Conservation (phyloP, 371 early-diverging fungal genomes). For the Haplosporangium sp. region DNA sequence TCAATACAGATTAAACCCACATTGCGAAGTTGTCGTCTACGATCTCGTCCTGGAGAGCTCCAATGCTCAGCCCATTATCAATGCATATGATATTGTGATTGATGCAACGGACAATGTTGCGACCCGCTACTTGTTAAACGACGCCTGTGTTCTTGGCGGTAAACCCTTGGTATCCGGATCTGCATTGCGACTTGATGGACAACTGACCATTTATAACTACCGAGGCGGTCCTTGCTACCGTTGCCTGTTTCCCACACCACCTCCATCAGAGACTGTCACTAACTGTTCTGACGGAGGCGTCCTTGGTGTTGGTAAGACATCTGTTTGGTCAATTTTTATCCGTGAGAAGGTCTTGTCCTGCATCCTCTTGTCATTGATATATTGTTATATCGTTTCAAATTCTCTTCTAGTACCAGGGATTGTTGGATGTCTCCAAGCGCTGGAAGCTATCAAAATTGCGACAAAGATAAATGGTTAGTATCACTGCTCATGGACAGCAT, state of each 20-base stretch:
- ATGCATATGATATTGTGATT: conserved; percentile 91
- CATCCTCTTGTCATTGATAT: background rate
- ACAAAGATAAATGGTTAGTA: conserved; percentile 56
- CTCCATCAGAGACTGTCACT: conserved; percentile 87
- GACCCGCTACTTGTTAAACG: conserved; percentile 96
- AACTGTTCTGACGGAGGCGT: conserved; percentile 99
- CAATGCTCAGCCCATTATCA: conserved; percentile 74
- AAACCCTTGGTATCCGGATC: conserved; percentile 96
- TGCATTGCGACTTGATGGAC: conserved; percentile 96
- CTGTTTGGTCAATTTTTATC: background rate
- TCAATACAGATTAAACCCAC: conserved; percentile 64
- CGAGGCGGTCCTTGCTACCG: conserved; percentile 96
- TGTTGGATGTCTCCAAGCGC: conserved; percentile 95
- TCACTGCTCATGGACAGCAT: background rate
- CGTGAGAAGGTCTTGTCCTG: background rate
- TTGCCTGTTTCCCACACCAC: conserved; percentile 95
- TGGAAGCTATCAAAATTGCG: conserved; percentile 93
- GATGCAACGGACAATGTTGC: conserved; percentile 98
- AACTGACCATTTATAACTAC: conserved; percentile 90
- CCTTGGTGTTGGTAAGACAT: conserved; percentile 81
- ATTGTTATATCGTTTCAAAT: background rate
- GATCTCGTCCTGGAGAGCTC: conserved; percentile 69
- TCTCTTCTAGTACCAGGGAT: conserved; percentile 84
- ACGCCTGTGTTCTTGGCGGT: conserved; percentile 86
- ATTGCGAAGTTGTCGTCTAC: conserved; percentile 65